Evolutionary conservation across 2,329 filamentous ascomycete genomes (phyloP), one percentile per base, ranked within the genome.

Genomic region (Bipolaris cookei): DNA sequence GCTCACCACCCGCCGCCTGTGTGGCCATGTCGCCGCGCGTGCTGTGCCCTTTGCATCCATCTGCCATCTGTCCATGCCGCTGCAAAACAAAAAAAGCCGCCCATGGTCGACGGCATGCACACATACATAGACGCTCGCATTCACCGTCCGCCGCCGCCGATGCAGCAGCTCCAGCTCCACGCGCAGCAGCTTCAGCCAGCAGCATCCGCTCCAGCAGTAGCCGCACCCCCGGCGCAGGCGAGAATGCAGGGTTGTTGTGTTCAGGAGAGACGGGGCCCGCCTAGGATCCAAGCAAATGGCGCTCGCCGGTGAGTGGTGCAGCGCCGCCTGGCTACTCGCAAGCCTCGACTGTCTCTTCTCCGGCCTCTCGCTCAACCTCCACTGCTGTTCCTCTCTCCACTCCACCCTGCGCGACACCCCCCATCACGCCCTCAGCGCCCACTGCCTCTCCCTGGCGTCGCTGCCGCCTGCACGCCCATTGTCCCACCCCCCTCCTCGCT

Each of bases 221-320:
- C 32, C 41, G 41, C 42, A 51, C 39, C 32, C 32, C 45, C 20
- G 32, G 30, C 13, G 42, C 23, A 39, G 47, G 53, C 48, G 48
- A 42, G 59, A 66, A 56, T 53, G 62, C 62, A 66, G 58, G 64
- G 64, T 61, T 63, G 64, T 61, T 63, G 58, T 21, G 58, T 51
- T 58, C 60, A 56, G 64, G 58, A 56, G 50, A 55, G 59, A 62
- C 54, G 52, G 61, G 63, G 49, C 61, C 63, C 56, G 58, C 53
- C 52, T 37, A 34, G 42, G 45, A 51, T 52, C 54, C 62, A 62
- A 61, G 59, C 51, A 37, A 44, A 42, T 56, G 61, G 60, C 51
- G 61, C 61, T 35, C 57, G 48, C 42, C 55, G 63, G 59, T 67
- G 63, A 67, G 54, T 65, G 64, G 64, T 58, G 57, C 54, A 60